A percentile compares a stretch with the other conserved stretches of the same genome.
Evolutionary conservation across 2,329 filamentous ascomycete species (phyloP).

Genomic region (Ceratocystis diversiconidia): DNA sequence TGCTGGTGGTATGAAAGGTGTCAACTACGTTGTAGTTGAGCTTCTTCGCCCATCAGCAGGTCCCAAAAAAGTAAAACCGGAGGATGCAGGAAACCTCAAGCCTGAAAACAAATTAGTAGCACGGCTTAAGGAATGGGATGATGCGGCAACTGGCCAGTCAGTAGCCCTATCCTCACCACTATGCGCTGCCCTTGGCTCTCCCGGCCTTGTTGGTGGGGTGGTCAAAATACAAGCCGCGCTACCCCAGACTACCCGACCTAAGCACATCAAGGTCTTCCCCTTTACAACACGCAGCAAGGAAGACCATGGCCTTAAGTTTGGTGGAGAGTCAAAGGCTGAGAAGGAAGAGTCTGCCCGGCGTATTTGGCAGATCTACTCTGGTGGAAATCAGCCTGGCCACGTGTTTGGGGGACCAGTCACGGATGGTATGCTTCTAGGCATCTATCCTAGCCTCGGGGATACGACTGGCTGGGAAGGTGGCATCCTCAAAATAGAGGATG

Average conservation of each 20-base stretch:
- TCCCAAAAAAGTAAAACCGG: conserved; percentile 53
- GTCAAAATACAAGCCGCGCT: conserved; percentile 77
- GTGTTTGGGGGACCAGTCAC: conserved; percentile 75
- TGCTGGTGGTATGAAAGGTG: conserved; percentile 57
- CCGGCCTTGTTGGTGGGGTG: conserved; percentile 68
- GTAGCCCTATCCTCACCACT: conserved; percentile 65
- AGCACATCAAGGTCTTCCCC: conserved; percentile 63
- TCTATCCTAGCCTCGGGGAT: conserved; percentile 38
- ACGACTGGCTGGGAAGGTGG: conserved; percentile 66
- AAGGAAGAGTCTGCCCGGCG: conserved; percentile 61
- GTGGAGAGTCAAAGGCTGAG: conserved; percentile 71
- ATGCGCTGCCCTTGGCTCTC: conserved; percentile 56
- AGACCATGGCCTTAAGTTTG: conserved; percentile 63
- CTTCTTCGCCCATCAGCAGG: conserved; percentile 64
- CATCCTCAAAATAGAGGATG: conserved; percentile 58
- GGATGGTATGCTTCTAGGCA: conserved; percentile 65
- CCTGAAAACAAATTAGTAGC: conserved; percentile 58
- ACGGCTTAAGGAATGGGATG: conserved; percentile 63
- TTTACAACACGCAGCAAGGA: conserved; percentile 49
- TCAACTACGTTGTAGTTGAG: conserved; percentile 69
- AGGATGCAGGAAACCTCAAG: conserved; percentile 43
- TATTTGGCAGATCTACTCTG: conserved; percentile 58
- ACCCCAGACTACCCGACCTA: conserved; percentile 46
- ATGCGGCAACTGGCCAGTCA: conserved; percentile 70
- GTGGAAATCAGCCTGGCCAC: conserved; percentile 23